Conservation (phyloP, 2,329 filamentous ascomycete genomes). For the Aspergillus fischeri region DNA sequence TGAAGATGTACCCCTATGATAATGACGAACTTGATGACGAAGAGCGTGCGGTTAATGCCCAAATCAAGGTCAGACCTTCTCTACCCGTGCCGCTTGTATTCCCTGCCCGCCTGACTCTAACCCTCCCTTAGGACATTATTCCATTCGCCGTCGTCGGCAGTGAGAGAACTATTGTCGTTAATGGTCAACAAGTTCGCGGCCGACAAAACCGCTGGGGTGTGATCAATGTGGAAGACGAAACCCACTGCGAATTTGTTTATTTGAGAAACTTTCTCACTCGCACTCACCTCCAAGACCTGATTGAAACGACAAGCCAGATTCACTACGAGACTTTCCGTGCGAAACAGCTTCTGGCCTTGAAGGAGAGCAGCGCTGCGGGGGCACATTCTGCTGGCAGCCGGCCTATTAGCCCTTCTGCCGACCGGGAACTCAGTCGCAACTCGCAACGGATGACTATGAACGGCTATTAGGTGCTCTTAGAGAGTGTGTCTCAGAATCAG, state of each 20-base stretch:
- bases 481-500: slow-evolving; percentile 10
- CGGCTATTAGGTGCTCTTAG: slow-evolving; percentile 66
- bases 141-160: slow-evolving; percentile 98
- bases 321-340: slow-evolving; percentile 99
- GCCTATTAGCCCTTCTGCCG: slow-evolving; percentile 91
- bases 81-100: background rate
- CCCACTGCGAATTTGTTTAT: slow-evolving; percentile 99
- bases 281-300: slow-evolving; percentile 96
- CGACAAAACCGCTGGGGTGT: slow-evolving; percentile 99
- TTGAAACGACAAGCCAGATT: slow-evolving; percentile 98
- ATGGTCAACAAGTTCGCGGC: slow-evolving; percentile 93
- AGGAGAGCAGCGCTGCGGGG: slow-evolving; percentile 91
- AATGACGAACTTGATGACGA: slow-evolving; percentile 98
- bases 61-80: slow-evolving; percentile 74
- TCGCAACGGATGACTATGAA: slow-evolving; percentile 99
- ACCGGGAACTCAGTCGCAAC: slow-evolving; percentile 92
- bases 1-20: slow-evolving; percentile 99
- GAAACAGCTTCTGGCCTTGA: slow-evolving; percentile 95
- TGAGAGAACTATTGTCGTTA: slow-evolving; percentile 95
- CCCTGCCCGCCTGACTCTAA: slow-evolving; percentile 33
- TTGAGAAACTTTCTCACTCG: slow-evolving; percentile 97
- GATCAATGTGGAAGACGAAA: slow-evolving; percentile 99
- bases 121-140: slow-evolving; percentile 68
- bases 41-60: slow-evolving; percentile 85
- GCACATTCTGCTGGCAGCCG: slow-evolving; percentile 66